Base-by-base conservation (phyloP, 2,329 filamentous ascomycete genomes). In the Epichloe typhina region DNA sequence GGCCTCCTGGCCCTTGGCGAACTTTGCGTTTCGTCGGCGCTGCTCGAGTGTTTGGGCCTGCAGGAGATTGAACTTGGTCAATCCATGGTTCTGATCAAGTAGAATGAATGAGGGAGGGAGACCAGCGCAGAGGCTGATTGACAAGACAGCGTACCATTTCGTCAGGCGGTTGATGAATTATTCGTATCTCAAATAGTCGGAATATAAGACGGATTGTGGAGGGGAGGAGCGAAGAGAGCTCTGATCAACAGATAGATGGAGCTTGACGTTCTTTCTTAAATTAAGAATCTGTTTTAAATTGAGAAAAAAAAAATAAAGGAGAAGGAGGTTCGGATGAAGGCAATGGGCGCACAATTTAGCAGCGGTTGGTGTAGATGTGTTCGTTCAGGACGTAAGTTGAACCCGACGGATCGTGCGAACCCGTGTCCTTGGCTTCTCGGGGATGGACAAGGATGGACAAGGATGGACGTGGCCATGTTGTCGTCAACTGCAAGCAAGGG, bases 21-120 rank as follows among this genome's bases (percentile, higher is more conserved):
- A 94, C 69, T 85, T 84, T 63, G 79, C 79, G 72, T 93, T 93
- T 56, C 84, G 82, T 63, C 81, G 81, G 66, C 87, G 83, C 74
- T 93, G 88, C 68, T 88, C 79, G 59, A 84, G 86, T 58, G 87
- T 93, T 83, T 91, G 86, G 59, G 82, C 85, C 86, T 89, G 47
- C 39, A n/a, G 17, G 13, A 37, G 17, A 33, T 13, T 4, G 15
- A 26, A 43, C 3, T 5, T 31, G 19, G 38, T 42, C 26, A 49
- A 17, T 43, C 35, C 23, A 17, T 9, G 23, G 23, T 33, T 37
- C 38, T 41, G 46, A 19, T 13, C 15, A 21, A 5, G 26, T 26
- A 11, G n/a, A 15, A 42, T 31, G 26, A 31, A 31, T 31, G 26
- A 9, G 26, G 8, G 26, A 9, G 8, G 26, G 26, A 12, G 6